Conservation (phyloP, 176 grass and related monocot species). For the Paspalum vaginatum region DNA sequence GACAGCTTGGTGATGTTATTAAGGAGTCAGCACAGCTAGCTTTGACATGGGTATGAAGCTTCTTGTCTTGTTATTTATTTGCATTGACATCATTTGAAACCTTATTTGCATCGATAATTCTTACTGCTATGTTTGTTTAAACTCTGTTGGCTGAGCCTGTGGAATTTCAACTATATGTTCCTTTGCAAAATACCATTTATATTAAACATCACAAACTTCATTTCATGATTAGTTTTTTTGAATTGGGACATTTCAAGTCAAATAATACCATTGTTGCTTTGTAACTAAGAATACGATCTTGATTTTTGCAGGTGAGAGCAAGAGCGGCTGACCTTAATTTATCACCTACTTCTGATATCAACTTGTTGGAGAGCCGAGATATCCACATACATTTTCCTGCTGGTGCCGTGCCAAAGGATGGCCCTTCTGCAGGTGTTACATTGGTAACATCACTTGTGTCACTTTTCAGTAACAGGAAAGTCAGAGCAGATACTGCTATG, state of each 20-base stretch:
- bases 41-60: conserved; percentile 84
- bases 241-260: not conserved
- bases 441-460: conserved; percentile 90
- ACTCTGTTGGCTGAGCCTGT: conserved; percentile 22
- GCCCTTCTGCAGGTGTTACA: conserved; percentile 95
- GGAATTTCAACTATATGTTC: not conserved
- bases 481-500: conserved; percentile 97
- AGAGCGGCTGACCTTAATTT: conserved; percentile 86
- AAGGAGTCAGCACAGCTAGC: conserved; percentile 99
- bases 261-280: conserved; percentile 15
- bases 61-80: conserved; percentile 22
- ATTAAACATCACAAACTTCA: not conserved
- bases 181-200: conserved; percentile 7
- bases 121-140: not conserved
- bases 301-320: conserved; percentile 80
- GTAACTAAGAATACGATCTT: conserved; percentile 19
- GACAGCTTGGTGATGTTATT: conserved; percentile 99
- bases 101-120: conserved; percentile 9
- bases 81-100: not conserved
- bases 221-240: conserved; percentile 14
- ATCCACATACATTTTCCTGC: conserved; percentile 99
- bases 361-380: conserved; percentile 84
- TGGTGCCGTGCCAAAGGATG: conserved; percentile 99
- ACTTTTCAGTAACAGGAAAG: conserved; percentile 83
- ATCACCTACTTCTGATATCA: conserved; percentile 62